A percentile compares a stretch with the other conserved stretches of the same genome.
phyloP scores from a whole-genome alignment of 345 rosid genomes.

The Mangifera indica region DNA sequence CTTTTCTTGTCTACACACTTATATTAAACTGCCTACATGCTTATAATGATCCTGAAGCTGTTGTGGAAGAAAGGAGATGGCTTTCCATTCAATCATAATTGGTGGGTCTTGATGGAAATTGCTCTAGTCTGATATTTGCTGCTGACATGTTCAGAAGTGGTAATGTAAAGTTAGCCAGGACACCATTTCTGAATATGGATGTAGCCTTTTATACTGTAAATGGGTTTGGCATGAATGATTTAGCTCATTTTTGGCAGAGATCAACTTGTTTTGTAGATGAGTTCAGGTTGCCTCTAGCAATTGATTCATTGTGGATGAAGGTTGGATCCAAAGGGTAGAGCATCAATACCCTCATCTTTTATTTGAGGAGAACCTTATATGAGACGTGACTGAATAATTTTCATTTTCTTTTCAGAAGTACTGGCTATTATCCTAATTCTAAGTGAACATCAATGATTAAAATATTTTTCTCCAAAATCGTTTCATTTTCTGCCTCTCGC shows the following conservation, averaged over 20 bases:
- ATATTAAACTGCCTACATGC: constrained; percentile 24
- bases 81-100: constrained; percentile 6
- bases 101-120: constrained; percentile 20
- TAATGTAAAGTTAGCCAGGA: constrained; percentile 8
- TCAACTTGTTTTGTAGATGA: constrained; percentile 26
- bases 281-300: constrained; percentile 28
- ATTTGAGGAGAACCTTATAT: constrained; percentile 32
- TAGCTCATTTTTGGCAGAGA: constrained; percentile 27
- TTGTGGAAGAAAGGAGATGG: constrained; percentile 22
- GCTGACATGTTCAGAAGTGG: constrained; percentile 13
- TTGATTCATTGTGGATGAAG: constrained; percentile 26
- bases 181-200: constrained; percentile 20
- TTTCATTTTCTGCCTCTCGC: neutral
- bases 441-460: constrained; percentile 33
- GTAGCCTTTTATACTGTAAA: constrained; percentile 20
- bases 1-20: constrained; percentile 13
- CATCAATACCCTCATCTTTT: constrained; percentile 32
- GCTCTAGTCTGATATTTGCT: neutral
- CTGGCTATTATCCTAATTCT: constrained; percentile 30
- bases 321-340: constrained; percentile 36
- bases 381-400: constrained; percentile 32
- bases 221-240: constrained; percentile 29
- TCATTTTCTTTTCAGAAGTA: constrained; percentile 27
- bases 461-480: constrained; percentile 27
- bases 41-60: constrained; percentile 26